Percentiles rank a stretch among this genome's conserved stretches.
Evolutionary conservation across 495 filamentous ascomycete genomes (phyloP).

Genomic region (Aspergillus avenaceus): DNA sequence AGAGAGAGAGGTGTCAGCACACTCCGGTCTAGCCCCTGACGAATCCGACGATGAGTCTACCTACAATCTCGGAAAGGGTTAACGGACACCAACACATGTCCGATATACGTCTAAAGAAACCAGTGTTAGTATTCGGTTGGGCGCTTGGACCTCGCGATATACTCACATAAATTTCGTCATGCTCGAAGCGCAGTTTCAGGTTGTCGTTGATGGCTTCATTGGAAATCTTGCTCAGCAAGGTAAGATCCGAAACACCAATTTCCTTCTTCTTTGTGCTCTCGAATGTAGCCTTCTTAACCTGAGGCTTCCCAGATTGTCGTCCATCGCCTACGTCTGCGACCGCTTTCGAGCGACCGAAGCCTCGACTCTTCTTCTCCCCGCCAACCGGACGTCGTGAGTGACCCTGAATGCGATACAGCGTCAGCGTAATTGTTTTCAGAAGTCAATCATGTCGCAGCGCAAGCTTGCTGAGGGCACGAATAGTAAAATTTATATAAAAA

Average conservation of each 20-base stretch:
- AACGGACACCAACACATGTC: constrained; percentile 98
- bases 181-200: constrained; percentile 93
- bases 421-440: constrained; percentile 6
- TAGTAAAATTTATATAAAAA: not conserved
- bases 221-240: constrained; percentile 94
- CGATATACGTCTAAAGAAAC: constrained; percentile 82
- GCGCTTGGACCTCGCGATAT: constrained; percentile 11
- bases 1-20: constrained; percentile 15
- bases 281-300: constrained; percentile 91
- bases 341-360: constrained; percentile 44
- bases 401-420: constrained; percentile 27
- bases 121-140: constrained; percentile 19
- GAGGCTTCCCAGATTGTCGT: constrained; percentile 50
- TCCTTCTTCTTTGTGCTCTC: constrained; percentile 98
- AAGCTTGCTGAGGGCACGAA: too few species aligned
- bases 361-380: constrained; percentile 46
- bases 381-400: constrained; percentile 47
- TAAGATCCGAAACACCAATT: constrained; percentile 96
- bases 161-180: constrained; percentile 90
- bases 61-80: constrained; percentile 93
- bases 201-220: constrained; percentile 99
- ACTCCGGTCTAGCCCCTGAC: constrained; percentile 7
- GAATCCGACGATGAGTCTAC: constrained; percentile 21
- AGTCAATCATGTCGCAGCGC: too few species aligned
- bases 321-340: constrained; percentile 44